Evolutionary conservation across 1,284 basidiomycete genomes (phyloP), one percentile per base, ranked within the genome.

Genomic region (Cutaneotrichosporon sp.): DNA sequence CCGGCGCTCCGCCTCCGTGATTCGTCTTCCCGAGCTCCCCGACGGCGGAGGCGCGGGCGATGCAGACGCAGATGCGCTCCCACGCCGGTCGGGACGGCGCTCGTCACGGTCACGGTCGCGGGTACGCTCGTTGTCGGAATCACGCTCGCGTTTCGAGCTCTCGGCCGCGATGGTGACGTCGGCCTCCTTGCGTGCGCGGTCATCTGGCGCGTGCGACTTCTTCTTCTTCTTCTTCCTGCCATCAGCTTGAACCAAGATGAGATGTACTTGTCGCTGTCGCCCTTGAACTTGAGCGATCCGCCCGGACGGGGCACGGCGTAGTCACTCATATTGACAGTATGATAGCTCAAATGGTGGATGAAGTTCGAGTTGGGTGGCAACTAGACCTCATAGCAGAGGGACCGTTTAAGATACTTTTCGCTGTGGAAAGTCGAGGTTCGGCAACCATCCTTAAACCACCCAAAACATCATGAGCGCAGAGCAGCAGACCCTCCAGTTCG

Each of bases 261-360:
- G 7, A 84, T 87, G 74, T 75, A 92, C 91, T 93, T 94, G 78
- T 93, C 89, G 63, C 89, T 84, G 42, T 88, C 77, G 40, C 89
- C 88, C 82, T 95, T 96, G 78, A 96, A 85, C 81, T 94, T 96
- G 76, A 96, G 88, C 69, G 90, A 88, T 73, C 93, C 92, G 55
- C 91, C 90, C 53, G 91, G 88, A 74, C 87, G 88, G 80, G 90
- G 85, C 53, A 53, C 60, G 81, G 91, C 87, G 81, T 96, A 96
- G 79, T 92, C 91, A 69, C 78, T 80, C 78, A 80, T 80, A 11
- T 70, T 42, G 47, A 26, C 8, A 18, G 58, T 14, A 38, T 13
- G 16, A n/a, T 26, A 56, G 32, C 16, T n/a, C 32, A 14, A 31
- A 4, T 13, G 38, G 18, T 13, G 42, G 56, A 18, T 16, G 38